Evolutionary conservation across 208 protist genomes (phyloP), one percentile per base, ranked within the genome.

Genomic region (Acanthamoeba lenticulata): DNA sequence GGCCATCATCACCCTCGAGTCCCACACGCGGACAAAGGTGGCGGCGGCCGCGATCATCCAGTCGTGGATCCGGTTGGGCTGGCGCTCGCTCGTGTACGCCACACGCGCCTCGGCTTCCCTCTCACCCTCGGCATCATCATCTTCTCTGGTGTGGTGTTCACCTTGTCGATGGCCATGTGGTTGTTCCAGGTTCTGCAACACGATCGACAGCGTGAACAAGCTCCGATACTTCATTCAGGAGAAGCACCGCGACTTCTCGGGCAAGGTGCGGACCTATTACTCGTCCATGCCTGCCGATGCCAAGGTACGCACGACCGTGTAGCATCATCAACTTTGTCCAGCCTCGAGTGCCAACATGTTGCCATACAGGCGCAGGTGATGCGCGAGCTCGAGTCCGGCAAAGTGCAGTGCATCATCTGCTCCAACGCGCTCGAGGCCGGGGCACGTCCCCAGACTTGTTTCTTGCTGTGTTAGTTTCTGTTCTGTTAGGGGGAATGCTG

Each of bases 221-320:
- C 42, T 83, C 4, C 15, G 5, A 9, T 5, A 6, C 34, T 42
- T 47, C 24, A 83, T 83, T 5, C 72, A 83, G 72, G 42, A 83
- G 7, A 15, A 45, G 4, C 7, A 47, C 6, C 36, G 72, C 72
- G 7, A 44, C 21, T 36, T 42, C 5, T 49, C 72, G 4, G 5
- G 72, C 38, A 83, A 83, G 60, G 72, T 83, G 34, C 5, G 72
- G 15, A 83, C 38, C 72, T 83, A 52, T 29, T 83, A 83, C 72
- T 5, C 72, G 17, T 42, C 72, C 72, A 42, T 83, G 15, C 72
- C 72, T 32, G 42, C 24, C 11, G 5, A 29, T 4, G 11, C 7
- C 7, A 83, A 83, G 42, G 72, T 83, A 44, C 42, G 29, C 67
- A 40, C 67, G 9, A 13, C 9, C 15, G 52, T 60, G 15, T 21